Base-by-base conservation (phyloP, 1,139 yeast genomes). In the Yamadazyma oceani region DNA sequence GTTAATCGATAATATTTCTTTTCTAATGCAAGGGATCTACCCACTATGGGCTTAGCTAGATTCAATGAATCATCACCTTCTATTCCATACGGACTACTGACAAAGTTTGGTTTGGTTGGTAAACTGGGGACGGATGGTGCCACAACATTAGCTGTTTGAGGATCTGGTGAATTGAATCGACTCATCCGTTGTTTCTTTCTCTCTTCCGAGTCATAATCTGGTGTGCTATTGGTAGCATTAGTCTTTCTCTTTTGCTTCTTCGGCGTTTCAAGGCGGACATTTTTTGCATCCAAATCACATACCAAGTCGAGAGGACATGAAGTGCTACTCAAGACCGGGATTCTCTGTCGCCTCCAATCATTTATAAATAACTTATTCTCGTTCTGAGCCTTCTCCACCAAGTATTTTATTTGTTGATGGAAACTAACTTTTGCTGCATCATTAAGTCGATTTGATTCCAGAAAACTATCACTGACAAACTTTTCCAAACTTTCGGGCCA, bases 1-100 rank as follows among this genome's bases (percentile, higher is more conserved):
- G 98, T 92, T 42, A 92, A 66, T 45, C 98, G 71, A 25, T 88
- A 65, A 55, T 88, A 92, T 36, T 76, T 68, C 57, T 92, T 92
- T 49, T 90, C 97, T 24, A 92, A 56, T 2, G 57, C 66, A 29
- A 71, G 70, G 50, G 85, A 75, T 3, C 75, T 69, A 0, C 98
- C 98, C 4, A 84, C 73, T 5, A 90, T 65, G 1, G 58, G 57
- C 2, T 32, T 32, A n/a, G 24, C 23, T 10, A 13, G 21, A 17
- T 23, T 8, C 11, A 7, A 21, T 2, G 27, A 4, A 10, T 19
- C 22, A 33, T 31, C 16, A 11, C n/a, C n/a, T n/a, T n/a, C n/a
- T n/a, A n/a, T n/a, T n/a, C n/a, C n/a, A n/a, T n/a, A n/a, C n/a
- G n/a, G n/a, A n/a, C n/a, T n/a, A n/a, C n/a, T n/a, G n/a, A 25